Base-by-base conservation (phyloP, 768 basidiomycete species). In the Hortiboletus flavorubellus region DNA sequence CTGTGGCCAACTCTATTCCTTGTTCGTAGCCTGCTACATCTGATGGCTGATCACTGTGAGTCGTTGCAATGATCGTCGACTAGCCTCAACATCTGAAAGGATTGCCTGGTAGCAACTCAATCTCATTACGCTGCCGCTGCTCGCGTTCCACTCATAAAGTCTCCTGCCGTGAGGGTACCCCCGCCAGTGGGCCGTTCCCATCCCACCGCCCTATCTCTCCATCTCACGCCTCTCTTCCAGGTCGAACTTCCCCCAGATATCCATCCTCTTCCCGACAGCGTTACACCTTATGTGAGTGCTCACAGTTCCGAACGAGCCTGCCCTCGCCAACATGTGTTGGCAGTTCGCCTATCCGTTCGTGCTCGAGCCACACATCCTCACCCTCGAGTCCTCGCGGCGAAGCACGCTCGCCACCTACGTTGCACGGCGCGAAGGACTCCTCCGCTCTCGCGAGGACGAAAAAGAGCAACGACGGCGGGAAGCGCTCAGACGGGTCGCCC, bases 321-420 rank as follows among this genome's bases (percentile, higher is more conserved):
- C 21, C 56, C 38, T 44, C 41, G 40, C 50, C 49, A 30, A 59
- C 45, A 10, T 31, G 35, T 33, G 2, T 42, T 15, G 41, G 6
- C 68, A 98, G 95, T 97, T 98, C 64, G 96, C 91, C 41, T 98
- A 98, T 65, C 95, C 96, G 2, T 98, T 93, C 77, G 89, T 93
- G 4, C 81, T 98, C 49, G 96, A 98, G 65, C 82, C 86, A 0
- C 94, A 96, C 67, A 77, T 93, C 60, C 71, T 95, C 49, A 81
- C 84, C 2, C 73, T 91, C 39, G 90, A 90, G 65, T 83, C 88
- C 0, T 79, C 90, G 0, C 85, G 91, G 2, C 78, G 86, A 45
- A 72, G 77, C 4, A 85, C 86, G 1, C 78, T 91, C 37, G 78
- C 86, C 0, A 78, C 87, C 1, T 81, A 90, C 57, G 72, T 80